Percentiles rank a stretch among this genome's conserved stretches.
Evolutionary conservation across 2,329 filamentous ascomycete genomes (phyloP).

Genomic region (Trichoderma afroharzianum): DNA sequence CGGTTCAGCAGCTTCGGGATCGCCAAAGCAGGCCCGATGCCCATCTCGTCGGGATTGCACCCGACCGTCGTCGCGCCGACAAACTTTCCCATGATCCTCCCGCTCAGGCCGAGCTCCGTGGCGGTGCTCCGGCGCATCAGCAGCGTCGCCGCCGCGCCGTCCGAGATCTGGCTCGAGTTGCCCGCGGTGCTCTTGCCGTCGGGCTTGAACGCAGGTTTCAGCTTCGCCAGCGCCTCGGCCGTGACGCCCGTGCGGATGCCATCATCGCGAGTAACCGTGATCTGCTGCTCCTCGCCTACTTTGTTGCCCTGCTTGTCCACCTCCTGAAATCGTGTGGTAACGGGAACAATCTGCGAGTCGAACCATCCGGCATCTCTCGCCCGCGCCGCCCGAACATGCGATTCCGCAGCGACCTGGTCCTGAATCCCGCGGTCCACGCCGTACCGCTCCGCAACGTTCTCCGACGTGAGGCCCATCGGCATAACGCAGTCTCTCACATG

Average conservation of each 20-base stretch:
- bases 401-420: constrained; percentile 74
- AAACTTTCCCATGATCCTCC: constrained; percentile 76
- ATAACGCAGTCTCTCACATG: constrained; percentile 85
- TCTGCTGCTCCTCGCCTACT: constrained; percentile 53
- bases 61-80: constrained; percentile 72
- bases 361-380: constrained; percentile 70
- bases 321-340: constrained; percentile 66
- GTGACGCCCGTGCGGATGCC: constrained; percentile 70
- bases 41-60: constrained; percentile 89
- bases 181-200: constrained; percentile 79
- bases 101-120: constrained; percentile 64
- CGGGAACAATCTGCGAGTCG: constrained; percentile 74
- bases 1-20: constrained; percentile 76
- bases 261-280: constrained; percentile 75
- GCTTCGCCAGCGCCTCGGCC: constrained; percentile 66
- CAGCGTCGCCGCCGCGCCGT: constrained; percentile 79
- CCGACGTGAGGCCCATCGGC: constrained; percentile 87
- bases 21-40: constrained; percentile 79
- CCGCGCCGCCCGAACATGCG: constrained; percentile 67
- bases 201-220: constrained; percentile 81
- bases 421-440: constrained; percentile 71
- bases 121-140: constrained; percentile 84
- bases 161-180: constrained; percentile 81
- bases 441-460: constrained; percentile 82
- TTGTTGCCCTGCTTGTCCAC: constrained; percentile 56